Base-by-base conservation (phyloP, 2,329 filamentous ascomycete genomes). In the Leptographium procerum region DNA sequence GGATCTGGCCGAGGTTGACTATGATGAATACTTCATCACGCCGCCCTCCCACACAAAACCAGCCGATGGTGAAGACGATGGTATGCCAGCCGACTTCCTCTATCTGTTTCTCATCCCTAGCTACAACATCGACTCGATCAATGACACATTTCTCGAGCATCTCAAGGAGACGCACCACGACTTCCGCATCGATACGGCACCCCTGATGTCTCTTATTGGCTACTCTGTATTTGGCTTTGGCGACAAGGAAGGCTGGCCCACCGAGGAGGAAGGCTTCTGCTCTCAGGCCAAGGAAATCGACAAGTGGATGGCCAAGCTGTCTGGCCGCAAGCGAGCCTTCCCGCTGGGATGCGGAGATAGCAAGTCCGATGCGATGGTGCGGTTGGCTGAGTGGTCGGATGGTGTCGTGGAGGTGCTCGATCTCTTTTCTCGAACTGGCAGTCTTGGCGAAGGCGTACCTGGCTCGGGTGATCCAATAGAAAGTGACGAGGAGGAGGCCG, bases 241-340 rank as follows among this genome's bases (percentile, higher is more conserved):
- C 22, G 92, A 97, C 69, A 84, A 82, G 62, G 89, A 95, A 69
- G 90, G 88, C 59, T 99, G 94, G 92, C 89, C 91, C 1, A 89
- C 87, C 0, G 91, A 96, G 71, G 83, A 86, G 60, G 88, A 94
- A 65, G 92, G 92, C 0, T 99, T 91, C 72, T 96, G 92, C 69
- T 91, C 89, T 62, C 92, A 97, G 69, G 92, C 92, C 1, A 88
- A 86, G 67, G 86, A 96, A 64, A 78, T 95, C 3, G 92, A 99
- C 69, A 91, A 85, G 69, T 97, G 94, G 92, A 89, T 99, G 88
- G 91, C 92, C n/a, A 95, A 91, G 69, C 73, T 99, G 66, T 96
- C 91, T 0, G 86, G 83, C 1, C 82, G 87, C 61, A 96, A 92
- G 73, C 80, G 91, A 68, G 91, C 90, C 1, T 97, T 87, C 66